These are phyloP conservation scores for Podospora bellae-mahoneyi DNA, from an alignment of 495 filamentous ascomycete genomes.

Conservation along the genomic window DNA sequence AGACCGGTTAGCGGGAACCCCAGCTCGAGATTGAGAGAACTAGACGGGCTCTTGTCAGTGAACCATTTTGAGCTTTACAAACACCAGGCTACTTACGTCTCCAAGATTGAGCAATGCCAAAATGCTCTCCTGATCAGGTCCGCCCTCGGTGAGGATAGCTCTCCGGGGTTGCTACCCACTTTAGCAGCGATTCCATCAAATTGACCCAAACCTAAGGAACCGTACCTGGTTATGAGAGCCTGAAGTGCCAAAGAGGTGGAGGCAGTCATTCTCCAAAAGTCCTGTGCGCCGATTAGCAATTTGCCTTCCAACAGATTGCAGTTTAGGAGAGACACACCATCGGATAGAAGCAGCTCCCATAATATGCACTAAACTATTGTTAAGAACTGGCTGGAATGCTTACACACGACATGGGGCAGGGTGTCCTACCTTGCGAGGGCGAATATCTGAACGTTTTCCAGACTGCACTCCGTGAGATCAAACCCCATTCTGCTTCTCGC, in stretches of 20 bases:
- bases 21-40: slow-evolving; percentile 49
- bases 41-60: neutral
- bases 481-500: slow-evolving; percentile 57
- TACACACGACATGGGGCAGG: neutral
- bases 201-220: neutral
- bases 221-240: slow-evolving; percentile 49
- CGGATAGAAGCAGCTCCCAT: slow-evolving; percentile 48
- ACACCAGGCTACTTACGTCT: slow-evolving; percentile 42
- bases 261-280: slow-evolving; percentile 56
- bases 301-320: no score
- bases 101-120: slow-evolving; percentile 58
- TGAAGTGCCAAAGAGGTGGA: slow-evolving; percentile 53
- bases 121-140: slow-evolving; percentile 54
- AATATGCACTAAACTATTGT: slow-evolving; percentile 46
- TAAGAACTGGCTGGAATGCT: neutral
- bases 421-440: slow-evolving; percentile 48
- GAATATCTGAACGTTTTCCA: slow-evolving; percentile 57
- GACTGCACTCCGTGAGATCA: slow-evolving; percentile 49
- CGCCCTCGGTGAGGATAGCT: slow-evolving; percentile 45
- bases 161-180: slow-evolving; percentile 40
- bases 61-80: neutral
- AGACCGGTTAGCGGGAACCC: slow-evolving; percentile 54
- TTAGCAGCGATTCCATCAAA: slow-evolving; percentile 17
- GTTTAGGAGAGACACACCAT: slow-evolving; percentile 37
- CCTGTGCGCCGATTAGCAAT: slow-evolving; percentile 37